Conservation (phyloP, 495 filamentous ascomycete genomes). For the Viridothelium virens region DNA sequence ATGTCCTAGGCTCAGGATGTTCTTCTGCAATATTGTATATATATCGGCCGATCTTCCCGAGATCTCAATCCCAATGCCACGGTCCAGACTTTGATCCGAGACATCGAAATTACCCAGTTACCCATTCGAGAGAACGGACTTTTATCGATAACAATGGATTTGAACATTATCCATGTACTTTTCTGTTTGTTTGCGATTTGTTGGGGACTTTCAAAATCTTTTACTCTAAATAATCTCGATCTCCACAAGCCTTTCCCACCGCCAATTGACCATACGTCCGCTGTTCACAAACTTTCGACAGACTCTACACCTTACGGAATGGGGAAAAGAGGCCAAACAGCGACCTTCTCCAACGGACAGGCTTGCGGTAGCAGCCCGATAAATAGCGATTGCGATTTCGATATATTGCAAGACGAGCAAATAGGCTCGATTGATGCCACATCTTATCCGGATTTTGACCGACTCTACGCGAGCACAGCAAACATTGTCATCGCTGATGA, state of each 20-base stretch:
- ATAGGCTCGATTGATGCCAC: slow-evolving; percentile 6
- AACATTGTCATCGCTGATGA: not conserved
- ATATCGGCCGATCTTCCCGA: not conserved
- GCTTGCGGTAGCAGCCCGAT: not conserved
- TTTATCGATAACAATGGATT: not conserved
- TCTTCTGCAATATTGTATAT: not conserved
- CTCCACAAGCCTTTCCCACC: not conserved
- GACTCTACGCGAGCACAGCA: not conserved
- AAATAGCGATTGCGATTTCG: slow-evolving; percentile 6
- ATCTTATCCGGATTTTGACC: not conserved
- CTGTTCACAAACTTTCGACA: not conserved
- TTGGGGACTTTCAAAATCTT: not conserved
- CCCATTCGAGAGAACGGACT: not conserved
- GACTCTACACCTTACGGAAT: not conserved
- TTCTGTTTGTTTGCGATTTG: not conserved
- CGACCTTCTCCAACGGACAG: not conserved
- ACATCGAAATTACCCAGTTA: too few relatives aligned
- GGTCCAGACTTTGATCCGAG: not conserved
- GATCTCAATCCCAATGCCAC: not conserved
- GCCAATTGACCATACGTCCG: not conserved
- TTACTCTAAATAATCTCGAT: too few relatives aligned
- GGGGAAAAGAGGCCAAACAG: not conserved
- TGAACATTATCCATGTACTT: not conserved
- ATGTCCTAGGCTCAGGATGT: not conserved
- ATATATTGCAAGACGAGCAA: not conserved